Evolutionary conservation across 306 rosid species (phyloP).

Genomic region (Delonix regia): DNA sequence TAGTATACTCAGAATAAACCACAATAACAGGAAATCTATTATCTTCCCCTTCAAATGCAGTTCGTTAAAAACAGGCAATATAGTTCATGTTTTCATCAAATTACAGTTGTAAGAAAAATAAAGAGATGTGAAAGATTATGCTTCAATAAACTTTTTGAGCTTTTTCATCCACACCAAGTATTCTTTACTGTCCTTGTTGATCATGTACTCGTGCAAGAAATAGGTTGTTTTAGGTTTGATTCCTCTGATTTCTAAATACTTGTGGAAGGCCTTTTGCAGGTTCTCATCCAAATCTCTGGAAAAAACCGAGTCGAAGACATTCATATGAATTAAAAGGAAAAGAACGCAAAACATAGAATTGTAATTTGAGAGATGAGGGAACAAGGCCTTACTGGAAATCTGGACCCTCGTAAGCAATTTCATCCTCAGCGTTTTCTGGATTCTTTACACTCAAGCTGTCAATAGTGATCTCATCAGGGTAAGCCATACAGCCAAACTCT

Average conservation of each 20-base stretch:
- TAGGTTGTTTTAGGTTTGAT: slow-evolving; percentile 82
- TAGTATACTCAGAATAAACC: slow-evolving; percentile 20
- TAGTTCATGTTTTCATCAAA: slow-evolving; percentile 20
- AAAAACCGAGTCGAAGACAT: not conserved
- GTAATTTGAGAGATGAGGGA: not conserved
- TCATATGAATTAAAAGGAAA: not conserved
- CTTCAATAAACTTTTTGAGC: slow-evolving; percentile 68
- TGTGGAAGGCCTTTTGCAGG: slow-evolving; percentile 82
- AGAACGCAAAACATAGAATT: not conserved
- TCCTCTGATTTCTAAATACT: slow-evolving; percentile 88
- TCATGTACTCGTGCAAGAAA: slow-evolving; percentile 96
- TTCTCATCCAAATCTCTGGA: slow-evolving; percentile 83
- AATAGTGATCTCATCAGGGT: slow-evolving; percentile 73
- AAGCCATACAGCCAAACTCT: slow-evolving; percentile 76
- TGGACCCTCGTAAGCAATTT: slow-evolving; percentile 88
- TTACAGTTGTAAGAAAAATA: not conserved
- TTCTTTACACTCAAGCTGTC: slow-evolving; percentile 72
- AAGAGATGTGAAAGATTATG: slow-evolving; percentile 35
- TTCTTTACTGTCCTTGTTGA: slow-evolving; percentile 87
- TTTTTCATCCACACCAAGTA: slow-evolving; percentile 77
- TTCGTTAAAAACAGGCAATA: not conserved
- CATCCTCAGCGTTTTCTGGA: slow-evolving; percentile 67
- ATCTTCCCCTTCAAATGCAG: slow-evolving; percentile 17
- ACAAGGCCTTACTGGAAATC: slow-evolving; percentile 67
- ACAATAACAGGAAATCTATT: not conserved